phyloP scores from a whole-genome alignment of 495 filamentous ascomycete species.

The Apiosordaria backusii region DNA sequence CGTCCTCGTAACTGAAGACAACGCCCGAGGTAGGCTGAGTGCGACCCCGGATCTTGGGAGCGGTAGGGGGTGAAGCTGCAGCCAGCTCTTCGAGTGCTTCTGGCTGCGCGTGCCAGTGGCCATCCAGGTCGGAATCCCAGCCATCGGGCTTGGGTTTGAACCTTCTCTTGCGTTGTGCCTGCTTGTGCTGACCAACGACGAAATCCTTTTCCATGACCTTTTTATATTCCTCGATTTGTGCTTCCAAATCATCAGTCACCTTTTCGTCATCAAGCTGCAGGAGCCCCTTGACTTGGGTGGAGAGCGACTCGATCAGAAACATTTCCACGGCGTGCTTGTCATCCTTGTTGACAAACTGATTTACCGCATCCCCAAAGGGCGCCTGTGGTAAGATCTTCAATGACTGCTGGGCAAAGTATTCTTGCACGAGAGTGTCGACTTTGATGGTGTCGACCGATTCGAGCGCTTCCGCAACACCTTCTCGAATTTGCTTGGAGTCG shows the following conservation, averaged over 20 bases:
- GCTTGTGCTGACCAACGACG: constrained; percentile 61
- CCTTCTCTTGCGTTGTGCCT: constrained; percentile 49
- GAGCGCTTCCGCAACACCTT: constrained; percentile 57
- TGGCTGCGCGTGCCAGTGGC: constrained; percentile 77
- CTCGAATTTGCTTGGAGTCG: constrained; percentile 48
- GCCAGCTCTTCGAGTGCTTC: constrained; percentile 56
- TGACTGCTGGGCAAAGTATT: constrained; percentile 78
- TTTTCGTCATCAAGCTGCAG: constrained; percentile 66
- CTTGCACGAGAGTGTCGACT: constrained; percentile 80
- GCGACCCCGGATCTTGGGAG: constrained; percentile 32
- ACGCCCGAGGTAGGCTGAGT: constrained; percentile 21
- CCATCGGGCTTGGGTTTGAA: constrained; percentile 70
- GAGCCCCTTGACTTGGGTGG: constrained; percentile 71
- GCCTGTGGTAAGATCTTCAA: constrained; percentile 88
- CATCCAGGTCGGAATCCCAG: constrained; percentile 87
- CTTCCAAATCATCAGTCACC: constrained; percentile 54
- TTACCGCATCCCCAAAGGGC: constrained; percentile 87
- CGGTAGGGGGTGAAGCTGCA: constrained; percentile 44
- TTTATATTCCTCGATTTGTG: constrained; percentile 68
- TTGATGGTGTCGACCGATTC: constrained; percentile 70
- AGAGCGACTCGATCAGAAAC: constrained; percentile 79
- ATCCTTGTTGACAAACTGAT: constrained; percentile 91
- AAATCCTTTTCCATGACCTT: constrained; percentile 69
- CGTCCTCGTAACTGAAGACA: constrained; percentile 31
- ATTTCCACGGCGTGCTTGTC: constrained; percentile 89